Base-by-base conservation (phyloP, 495 filamentous ascomycete species). In the Neurospora sp. region DNA sequence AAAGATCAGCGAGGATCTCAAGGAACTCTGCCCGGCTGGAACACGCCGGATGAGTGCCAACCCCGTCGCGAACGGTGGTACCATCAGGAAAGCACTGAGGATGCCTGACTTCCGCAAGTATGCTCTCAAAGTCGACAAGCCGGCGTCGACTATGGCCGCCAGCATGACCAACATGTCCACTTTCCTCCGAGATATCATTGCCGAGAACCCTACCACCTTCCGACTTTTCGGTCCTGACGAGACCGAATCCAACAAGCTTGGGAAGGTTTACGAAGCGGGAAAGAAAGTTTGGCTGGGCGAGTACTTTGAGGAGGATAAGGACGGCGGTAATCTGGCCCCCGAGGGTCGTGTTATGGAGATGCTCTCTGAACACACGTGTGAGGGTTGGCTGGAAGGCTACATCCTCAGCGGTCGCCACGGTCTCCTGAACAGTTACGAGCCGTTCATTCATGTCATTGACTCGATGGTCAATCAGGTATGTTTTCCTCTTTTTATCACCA, bases 211-310 rank as follows among this genome's bases (percentile, higher is more conserved):
- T 72, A 83, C 82, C 44, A 89, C 84, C 75, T 93, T 93, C 86
- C 89, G 90, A 6, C 83, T 92, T 6, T 91, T 93, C 72, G 91
- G 91, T 1, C 91, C 91, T 0, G 90, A 93, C 77, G 91, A 93
- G 84, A 92, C 90, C 5, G 89, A 92, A 77, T 91, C 90, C 31
- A 93, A 93, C 83, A 92, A 93, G 79, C 87, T 92, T 3, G 83
- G 81, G 3, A 85, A 85, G 27, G 87, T 92, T 53, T 92, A 92
- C 80, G 84, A 89, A 70, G 89, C 86, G 8, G 88, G 88, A 48
- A 91, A 92, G 85, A 93, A 93, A 77, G 90, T 92, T 6, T 92
- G 91, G 90, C 84, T 93, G 85, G 89, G 87, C 22, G 89, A 91
- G 40, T 92, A 90, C 79, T 90, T 93, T 74, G 88, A 89, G 1